Conservation (phyloP, 2,329 filamentous ascomycete species). For the Diaporthe batatas region DNA sequence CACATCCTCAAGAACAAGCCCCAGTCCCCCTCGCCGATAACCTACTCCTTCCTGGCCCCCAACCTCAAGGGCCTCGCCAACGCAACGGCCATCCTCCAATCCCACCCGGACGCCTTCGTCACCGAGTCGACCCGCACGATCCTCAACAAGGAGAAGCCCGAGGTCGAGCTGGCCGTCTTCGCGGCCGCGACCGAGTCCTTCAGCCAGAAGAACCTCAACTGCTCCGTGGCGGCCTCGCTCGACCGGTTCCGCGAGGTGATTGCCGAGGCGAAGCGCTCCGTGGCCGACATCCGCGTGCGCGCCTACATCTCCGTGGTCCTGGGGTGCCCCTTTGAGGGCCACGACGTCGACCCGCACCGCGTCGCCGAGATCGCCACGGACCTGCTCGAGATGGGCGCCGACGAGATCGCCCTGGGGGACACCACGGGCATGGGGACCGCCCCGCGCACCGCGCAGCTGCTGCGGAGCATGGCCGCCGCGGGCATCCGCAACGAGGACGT, state of each 20-base stretch:
- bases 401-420: conserved; percentile 91
- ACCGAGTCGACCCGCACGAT: conserved; percentile 62
- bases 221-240: conserved; percentile 80
- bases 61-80: conserved; percentile 80
- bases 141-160: conserved; percentile 54
- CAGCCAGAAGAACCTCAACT: conserved; percentile 85
- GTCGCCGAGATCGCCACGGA: conserved; percentile 76
- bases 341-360: conserved; percentile 72
- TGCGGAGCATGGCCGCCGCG: conserved; percentile 74
- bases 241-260: conserved; percentile 79
- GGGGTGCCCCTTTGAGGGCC: conserved; percentile 81
- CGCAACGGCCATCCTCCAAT: conserved; percentile 67
- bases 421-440: conserved; percentile 92
- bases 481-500: conserved; percentile 78
- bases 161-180: conserved; percentile 82
- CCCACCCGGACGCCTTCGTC: conserved; percentile 63
- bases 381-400: conserved; percentile 87
- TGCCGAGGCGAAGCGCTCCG: conserved; percentile 68
- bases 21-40: conserved; percentile 67
- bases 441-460: conserved; percentile 74
- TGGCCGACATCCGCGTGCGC: conserved; percentile 75
- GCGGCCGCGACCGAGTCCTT: conserved; percentile 86
- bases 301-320: conserved; percentile 87
- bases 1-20: conserved; percentile 73
- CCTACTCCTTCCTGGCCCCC: conserved; percentile 85